A percentile compares a stretch with the other conserved stretches of the same genome.
phyloP scores from a whole-genome alignment of 257 asterid species.

The Paraleonurus japonicus region DNA sequence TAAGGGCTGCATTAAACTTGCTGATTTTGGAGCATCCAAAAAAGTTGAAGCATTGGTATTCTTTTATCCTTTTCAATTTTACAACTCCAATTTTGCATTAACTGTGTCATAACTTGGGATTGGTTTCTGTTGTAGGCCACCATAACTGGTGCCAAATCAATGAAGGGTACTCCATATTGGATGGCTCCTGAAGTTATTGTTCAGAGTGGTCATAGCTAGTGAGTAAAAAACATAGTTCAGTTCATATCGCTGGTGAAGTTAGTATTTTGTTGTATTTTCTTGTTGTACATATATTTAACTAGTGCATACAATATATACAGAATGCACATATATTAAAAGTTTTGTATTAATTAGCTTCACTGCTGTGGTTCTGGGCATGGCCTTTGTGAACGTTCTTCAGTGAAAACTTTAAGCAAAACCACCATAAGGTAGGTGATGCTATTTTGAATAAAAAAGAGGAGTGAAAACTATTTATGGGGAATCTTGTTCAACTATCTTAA shows the following conservation, averaged over 20 bases:
- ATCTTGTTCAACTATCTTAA: not conserved
- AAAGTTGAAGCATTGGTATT: slow-evolving; percentile 97
- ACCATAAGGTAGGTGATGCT: not conserved
- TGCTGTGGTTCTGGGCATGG: not conserved
- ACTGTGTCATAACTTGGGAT: slow-evolving; percentile 21
- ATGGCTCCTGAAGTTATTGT: slow-evolving; percentile 99
- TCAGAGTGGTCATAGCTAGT: slow-evolving; percentile 99
- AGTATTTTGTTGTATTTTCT: slow-evolving; percentile 9
- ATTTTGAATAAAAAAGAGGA: slow-evolving; percentile 1
- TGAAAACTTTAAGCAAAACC: slow-evolving; percentile 2
- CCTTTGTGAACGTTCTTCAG: not conserved
- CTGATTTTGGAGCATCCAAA: slow-evolving; percentile 99
- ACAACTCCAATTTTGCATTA: slow-evolving; percentile 14
- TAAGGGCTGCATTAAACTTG: slow-evolving; percentile 97
- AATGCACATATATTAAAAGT: not conserved
- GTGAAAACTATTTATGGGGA: not conserved
- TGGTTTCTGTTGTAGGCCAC: slow-evolving; percentile 69
- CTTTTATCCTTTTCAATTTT: not conserved
- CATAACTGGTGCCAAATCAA: slow-evolving; percentile 94
- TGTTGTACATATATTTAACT: slow-evolving; percentile 4
- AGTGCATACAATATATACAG: slow-evolving; percentile 1
- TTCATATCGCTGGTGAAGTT: slow-evolving; percentile 22
- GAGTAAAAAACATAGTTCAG: slow-evolving; percentile 39
- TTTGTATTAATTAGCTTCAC: not conserved
- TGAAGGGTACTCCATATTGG: slow-evolving; percentile 99